Percentiles rank a stretch among this genome's conserved stretches.
phyloP scores from a whole-genome alignment of 1,284 basidiomycete genomes.

The Ganoderma lingzhi region DNA sequence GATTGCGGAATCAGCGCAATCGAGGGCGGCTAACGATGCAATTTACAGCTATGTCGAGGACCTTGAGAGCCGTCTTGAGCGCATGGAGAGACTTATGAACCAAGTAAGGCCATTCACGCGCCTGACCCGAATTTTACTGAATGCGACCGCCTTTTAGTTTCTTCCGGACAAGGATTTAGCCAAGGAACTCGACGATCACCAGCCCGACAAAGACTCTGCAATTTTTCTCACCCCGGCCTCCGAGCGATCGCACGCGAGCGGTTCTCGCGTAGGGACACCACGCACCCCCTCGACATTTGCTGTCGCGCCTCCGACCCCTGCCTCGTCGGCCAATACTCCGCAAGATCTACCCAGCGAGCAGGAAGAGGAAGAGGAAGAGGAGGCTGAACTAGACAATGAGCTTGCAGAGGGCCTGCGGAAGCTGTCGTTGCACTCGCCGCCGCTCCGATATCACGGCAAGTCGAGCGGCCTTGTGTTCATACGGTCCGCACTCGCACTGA shows the following conservation, averaged over 20 bases:
- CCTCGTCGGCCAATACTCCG: slow-evolving; percentile 4
- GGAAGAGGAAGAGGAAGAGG: background rate
- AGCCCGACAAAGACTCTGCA: background rate
- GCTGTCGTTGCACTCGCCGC: slow-evolving; percentile 36
- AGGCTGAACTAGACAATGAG: background rate
- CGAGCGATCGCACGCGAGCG: slow-evolving; percentile 26
- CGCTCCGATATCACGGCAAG: slow-evolving; percentile 58
- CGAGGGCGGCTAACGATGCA: background rate
- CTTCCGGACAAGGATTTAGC: slow-evolving; percentile 51
- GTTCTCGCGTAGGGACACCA: slow-evolving; percentile 23
- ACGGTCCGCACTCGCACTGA: slow-evolving; percentile 55
- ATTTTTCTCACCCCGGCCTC: slow-evolving; percentile 28
- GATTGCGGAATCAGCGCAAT: no score
- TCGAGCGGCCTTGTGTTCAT: slow-evolving; percentile 59
- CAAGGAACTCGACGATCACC: slow-evolving; percentile 41
- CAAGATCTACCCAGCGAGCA: background rate
- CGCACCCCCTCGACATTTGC: slow-evolving; percentile 13
- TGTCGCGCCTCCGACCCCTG: slow-evolving; percentile 24
- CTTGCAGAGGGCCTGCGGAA: slow-evolving; percentile 32
- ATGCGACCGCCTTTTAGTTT: slow-evolving; percentile 42
- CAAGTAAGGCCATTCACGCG: slow-evolving; percentile 49
- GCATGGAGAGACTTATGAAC: slow-evolving; percentile 71
- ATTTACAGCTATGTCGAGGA: slow-evolving; percentile 69
- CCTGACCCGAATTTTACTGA: background rate
- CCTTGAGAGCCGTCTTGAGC: slow-evolving; percentile 72